Evolutionary conservation across 768 basidiomycete species (phyloP), one percentile per base, ranked within the genome.

Genomic region (Boletellus ananas): DNA sequence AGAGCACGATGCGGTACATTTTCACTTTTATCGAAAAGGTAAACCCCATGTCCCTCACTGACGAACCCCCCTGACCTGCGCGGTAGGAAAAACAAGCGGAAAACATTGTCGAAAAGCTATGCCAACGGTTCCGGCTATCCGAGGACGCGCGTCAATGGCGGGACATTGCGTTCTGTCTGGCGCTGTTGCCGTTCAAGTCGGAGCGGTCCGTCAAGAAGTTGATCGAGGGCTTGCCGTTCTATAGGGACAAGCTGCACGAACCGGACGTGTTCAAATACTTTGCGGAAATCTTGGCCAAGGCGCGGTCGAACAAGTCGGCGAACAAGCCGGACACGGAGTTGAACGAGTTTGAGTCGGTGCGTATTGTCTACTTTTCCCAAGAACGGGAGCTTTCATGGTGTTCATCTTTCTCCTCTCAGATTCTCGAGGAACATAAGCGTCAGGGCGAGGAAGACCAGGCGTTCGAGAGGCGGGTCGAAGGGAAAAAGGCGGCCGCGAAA

Each of bases 1-100:
- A 95, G 61, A 85, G 82, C 59, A 97, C 91, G 14, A 87, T 99
- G 79, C 81, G 79, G 54, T 97, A 94, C 64, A 97, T 99, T 54
- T 98, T 99, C 70, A 79, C 81, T 1, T 99, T 94, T 66, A 93
- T 99, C 57, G 95, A 98, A 68, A 98, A 99, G 80, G 94, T 85
- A 1, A 12, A 78, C 55, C 13, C 0, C 6, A 29, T 12, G 1
- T 9, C 17, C 1, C 4, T 8, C 0, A 16, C 45, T 39, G 43
- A 5, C 11, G 4, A 6, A 0, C 25, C 23, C 17, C 33, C 34
- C 33, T 42, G 4, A 53, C n/a, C 49, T 17, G n/a, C 34, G 27
- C 34, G 25, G 13, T 60, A 95, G 93, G 94, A 98, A 71, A 97
- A 95, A 70, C 95, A 96, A 81, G 94, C 95, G 0, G 95, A 98